phyloP scores from a whole-genome alignment of 257 asterid genomes.

The Lantana camara region DNA sequence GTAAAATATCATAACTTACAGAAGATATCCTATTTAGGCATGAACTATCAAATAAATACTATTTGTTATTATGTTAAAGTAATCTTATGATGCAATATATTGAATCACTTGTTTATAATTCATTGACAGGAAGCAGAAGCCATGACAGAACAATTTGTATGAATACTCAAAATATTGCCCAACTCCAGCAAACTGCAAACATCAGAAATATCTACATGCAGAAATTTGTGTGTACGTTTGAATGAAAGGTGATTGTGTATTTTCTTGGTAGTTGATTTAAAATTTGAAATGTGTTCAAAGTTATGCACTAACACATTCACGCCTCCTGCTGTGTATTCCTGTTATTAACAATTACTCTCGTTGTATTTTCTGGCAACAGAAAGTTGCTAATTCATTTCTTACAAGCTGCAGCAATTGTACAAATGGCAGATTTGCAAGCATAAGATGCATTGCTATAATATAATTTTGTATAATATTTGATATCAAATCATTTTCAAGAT shows the following conservation, averaged over 20 bases:
- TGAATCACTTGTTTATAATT: constrained; percentile 1
- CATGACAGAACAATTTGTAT: constrained; percentile 4
- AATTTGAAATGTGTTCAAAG: not conserved
- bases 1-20: too few relatives aligned
- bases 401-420: not conserved
- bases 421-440: too few relatives aligned
- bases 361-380: not conserved
- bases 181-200: constrained; percentile 16
- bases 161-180: constrained; percentile 11
- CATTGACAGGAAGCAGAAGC: constrained; percentile 33
- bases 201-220: constrained; percentile 8
- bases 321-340: not conserved
- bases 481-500: too few relatives aligned
- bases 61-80: too few relatives aligned
- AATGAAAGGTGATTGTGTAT: not conserved
- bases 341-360: not conserved
- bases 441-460: too few relatives aligned
- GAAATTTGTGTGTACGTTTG: not conserved
- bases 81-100: too few relatives aligned
- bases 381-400: not conserved
- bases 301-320: not conserved
- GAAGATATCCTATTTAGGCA: too few relatives aligned
- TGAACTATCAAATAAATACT: too few relatives aligned
- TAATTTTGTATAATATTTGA: too few relatives aligned
- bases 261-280: not conserved